Evolutionary conservation across 306 rosid genomes (phyloP), one percentile per base, ranked within the genome.

Genomic region (Dryas drummondii): DNA sequence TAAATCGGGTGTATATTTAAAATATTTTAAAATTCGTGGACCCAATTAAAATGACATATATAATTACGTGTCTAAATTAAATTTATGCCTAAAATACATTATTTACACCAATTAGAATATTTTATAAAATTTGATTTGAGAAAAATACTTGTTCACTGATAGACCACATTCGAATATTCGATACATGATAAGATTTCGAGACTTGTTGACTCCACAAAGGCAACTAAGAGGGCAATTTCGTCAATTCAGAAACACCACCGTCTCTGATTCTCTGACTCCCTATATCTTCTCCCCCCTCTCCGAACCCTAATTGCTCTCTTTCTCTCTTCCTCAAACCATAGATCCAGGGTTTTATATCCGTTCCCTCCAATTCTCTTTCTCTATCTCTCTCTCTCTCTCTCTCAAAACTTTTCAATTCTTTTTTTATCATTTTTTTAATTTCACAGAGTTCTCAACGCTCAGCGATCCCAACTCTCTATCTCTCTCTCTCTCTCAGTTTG

Each of bases 331-430:
- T 40, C 49, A 75, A 80, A 66, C 82, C 79, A 81, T 56, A 82
- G 87, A 86, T 89, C 89, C 83, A 79, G 93, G 86, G 89, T 84
- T 63, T 74, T 56, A 58, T 12, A 58, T 58, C n/a, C 66, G 4
- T 44, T 54, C 64, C 54, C 54, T 13, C 12, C 4, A 46, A 14
- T 27, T 4, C 55, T 32, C 37, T 32, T 1, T 22, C 22, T 22
- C 22, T 13, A 27, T 71, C 52, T 0, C 55, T 32, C 67, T 32
- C 0, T 62, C 41, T 45, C 8, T 46, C 54, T 44, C 49, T 22
- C 74, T 37, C 11, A 10, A 55, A 61, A 50, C 32, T 57, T 51
- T 69, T 15, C 41, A 51, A 9, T 2, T 66, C 44, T 5, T 1
- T 37, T 67, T 44, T 78, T 4, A 67, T 63, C 2, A 58, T 19